A percentile compares a stretch with the other conserved stretches of the same genome.
Evolutionary conservation across 2,329 filamentous ascomycete genomes (phyloP).

Genomic region (Diaporthe longicolla): DNA sequence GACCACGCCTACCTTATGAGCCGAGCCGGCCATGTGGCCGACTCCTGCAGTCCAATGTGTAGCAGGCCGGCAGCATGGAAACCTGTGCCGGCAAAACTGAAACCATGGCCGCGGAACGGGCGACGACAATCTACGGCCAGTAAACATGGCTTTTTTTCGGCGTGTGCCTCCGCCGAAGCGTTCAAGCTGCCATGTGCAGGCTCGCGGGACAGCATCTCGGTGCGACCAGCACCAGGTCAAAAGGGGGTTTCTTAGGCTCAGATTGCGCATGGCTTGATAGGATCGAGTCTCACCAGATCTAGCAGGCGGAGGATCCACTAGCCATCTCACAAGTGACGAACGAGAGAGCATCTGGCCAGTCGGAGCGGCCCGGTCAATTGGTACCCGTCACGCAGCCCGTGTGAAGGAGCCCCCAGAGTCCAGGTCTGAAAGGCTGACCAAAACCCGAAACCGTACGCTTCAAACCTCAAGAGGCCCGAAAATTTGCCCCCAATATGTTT

Average conservation of each 20-base stretch:
- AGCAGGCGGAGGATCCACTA: constrained; percentile 32
- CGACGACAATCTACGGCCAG: constrained; percentile 23
- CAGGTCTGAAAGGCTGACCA: constrained; percentile 16
- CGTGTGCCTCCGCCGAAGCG: constrained; percentile 19
- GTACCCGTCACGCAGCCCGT: background rate
- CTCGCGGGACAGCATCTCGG: constrained; percentile 40
- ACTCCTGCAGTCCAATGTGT: constrained; percentile 8
- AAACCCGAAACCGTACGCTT: constrained; percentile 10
- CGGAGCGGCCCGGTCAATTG: constrained; percentile 35
- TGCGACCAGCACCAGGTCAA: constrained; percentile 39
- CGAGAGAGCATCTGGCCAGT: constrained; percentile 31
- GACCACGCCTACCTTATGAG: constrained; percentile 33
- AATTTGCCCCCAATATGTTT: constrained; percentile 22
- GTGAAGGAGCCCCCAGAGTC: background rate
- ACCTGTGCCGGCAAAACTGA: constrained; percentile 34
- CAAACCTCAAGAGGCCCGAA: constrained; percentile 19
- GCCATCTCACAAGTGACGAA: background rate
- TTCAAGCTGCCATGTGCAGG: constrained; percentile 13
- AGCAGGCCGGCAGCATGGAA: constrained; percentile 35
- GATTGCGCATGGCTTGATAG: constrained; percentile 41
- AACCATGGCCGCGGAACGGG: constrained; percentile 37
- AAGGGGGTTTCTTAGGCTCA: constrained; percentile 41
- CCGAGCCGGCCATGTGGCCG: constrained; percentile 21
- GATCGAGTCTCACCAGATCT: constrained; percentile 42
- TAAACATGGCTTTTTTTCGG: constrained; percentile 27